Percentiles rank a stretch among this genome's conserved stretches.
These are phyloP conservation scores for Globisporangium uncinulatum DNA, from an alignment of 352 stramenopile species.

Conservation along the genomic window DNA sequence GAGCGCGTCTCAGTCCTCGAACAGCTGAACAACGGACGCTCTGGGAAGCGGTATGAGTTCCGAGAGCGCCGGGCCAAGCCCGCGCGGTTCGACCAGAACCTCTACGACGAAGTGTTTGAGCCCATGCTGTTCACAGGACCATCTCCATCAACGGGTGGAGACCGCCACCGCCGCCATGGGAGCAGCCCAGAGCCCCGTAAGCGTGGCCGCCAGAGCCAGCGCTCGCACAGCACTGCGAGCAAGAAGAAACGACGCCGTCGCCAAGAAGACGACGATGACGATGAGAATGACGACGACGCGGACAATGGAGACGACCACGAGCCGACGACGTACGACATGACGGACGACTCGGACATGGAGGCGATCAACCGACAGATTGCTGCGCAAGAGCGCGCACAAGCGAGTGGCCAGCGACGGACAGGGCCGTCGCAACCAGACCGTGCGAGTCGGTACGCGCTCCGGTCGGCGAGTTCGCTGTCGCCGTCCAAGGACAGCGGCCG, in stretches of 20 bases:
- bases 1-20: slow-evolving; percentile 6
- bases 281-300: slow-evolving; percentile 25
- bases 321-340: slow-evolving; percentile 24
- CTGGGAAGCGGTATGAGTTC: slow-evolving; percentile 36
- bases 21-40: slow-evolving; percentile 7
- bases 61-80: slow-evolving; percentile 48
- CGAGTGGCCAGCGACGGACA: slow-evolving; percentile 13
- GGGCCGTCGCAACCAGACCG: slow-evolving; percentile 15
- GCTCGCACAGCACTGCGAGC: not conserved
- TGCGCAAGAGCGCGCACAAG: slow-evolving; percentile 33
- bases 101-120: slow-evolving; percentile 72
- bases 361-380: slow-evolving; percentile 49
- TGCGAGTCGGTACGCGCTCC: slow-evolving; percentile 53
- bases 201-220: not conserved
- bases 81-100: slow-evolving; percentile 49
- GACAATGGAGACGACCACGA: slow-evolving; percentile 19
- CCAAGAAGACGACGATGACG: slow-evolving; percentile 16
- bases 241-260: slow-evolving; percentile 9
- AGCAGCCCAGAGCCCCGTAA: slow-evolving; percentile 7
- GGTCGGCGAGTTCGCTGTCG: slow-evolving; percentile 27
- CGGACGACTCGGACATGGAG: slow-evolving; percentile 45
- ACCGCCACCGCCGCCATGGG: not conserved
- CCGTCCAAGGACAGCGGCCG: slow-evolving; percentile 20
- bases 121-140: slow-evolving; percentile 16
- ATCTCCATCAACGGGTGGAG: not conserved